Evolutionary conservation across 23 red algal genomes (phyloP).

Genomic region (Agarophyton chilense): DNA sequence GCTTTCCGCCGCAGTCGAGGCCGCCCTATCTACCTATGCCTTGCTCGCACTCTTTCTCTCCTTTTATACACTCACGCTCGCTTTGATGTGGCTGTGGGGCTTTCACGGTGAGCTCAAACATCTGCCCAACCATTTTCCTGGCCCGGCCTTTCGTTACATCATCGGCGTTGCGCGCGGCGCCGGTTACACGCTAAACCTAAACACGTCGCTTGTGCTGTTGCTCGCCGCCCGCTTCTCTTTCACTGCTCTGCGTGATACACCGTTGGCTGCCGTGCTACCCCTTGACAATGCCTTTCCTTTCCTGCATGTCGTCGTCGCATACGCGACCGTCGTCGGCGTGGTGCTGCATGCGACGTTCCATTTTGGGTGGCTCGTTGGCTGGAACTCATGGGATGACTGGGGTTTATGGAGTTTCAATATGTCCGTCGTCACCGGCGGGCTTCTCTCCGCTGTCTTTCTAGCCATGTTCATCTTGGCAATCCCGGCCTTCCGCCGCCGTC

Average conservation of each 20-base stretch:
- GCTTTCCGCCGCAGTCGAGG: conserved; percentile 35
- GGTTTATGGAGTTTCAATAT: conserved; percentile 54
- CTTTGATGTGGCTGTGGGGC: conserved; percentile 57
- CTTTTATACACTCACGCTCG: conserved; percentile 36
- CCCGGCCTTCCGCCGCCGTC: conserved; percentile 10
- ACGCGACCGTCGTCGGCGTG: conserved; percentile 3
- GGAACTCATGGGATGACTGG: not conserved
- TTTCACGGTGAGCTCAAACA: conserved; percentile 20
- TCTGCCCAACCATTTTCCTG: not conserved
- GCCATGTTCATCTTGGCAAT: conserved; percentile 25
- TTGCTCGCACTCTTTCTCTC: conserved; percentile 37
- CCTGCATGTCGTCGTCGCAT: conserved; percentile 67
- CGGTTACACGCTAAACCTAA: conserved; percentile 75
- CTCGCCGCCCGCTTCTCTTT: conserved; percentile 42
- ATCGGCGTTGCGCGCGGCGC: conserved; percentile 63
- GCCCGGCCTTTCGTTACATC: not conserved
- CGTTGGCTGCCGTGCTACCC: conserved; percentile 30
- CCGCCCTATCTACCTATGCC: conserved; percentile 50
- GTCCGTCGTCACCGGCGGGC: conserved; percentile 38
- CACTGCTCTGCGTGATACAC: conserved; percentile 46
- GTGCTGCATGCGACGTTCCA: conserved; percentile 64
- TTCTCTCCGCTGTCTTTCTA: conserved; percentile 29
- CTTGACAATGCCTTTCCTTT: conserved; percentile 64
- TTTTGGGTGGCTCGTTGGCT: conserved; percentile 51
- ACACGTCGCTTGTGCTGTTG: conserved; percentile 65